These are phyloP conservation scores for Apiospora hydei DNA, from an alignment of 2,329 filamentous ascomycete genomes.

Conservation along the genomic window DNA sequence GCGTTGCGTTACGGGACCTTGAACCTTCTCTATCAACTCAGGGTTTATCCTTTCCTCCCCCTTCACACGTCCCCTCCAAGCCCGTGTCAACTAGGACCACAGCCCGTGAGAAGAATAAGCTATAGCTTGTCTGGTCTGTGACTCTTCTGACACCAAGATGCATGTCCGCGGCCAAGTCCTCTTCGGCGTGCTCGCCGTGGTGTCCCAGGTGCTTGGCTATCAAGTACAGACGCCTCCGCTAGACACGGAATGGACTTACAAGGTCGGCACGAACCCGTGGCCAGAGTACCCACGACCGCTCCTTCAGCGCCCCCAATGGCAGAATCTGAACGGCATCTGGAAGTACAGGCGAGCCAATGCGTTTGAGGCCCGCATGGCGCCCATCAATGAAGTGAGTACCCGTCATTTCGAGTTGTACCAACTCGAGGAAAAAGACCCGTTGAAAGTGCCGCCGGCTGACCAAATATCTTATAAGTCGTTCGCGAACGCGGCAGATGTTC, in stretches of 20 bases:
- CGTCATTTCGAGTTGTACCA: background rate
- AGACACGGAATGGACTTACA: slow-evolving; percentile 59
- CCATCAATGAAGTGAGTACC: slow-evolving; percentile 38
- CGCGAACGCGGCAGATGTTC: slow-evolving; percentile 43
- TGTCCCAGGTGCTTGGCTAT: slow-evolving; percentile 31
- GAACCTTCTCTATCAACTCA: background rate
- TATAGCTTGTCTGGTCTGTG: background rate
- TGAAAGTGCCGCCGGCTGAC: background rate
- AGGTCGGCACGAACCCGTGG: slow-evolving; percentile 62
- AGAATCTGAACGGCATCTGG: slow-evolving; percentile 67
- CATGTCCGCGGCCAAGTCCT: background rate
- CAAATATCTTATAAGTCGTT: background rate
- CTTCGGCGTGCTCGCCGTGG: slow-evolving; percentile 25
- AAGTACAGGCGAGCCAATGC: slow-evolving; percentile 51
- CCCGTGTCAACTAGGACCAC: background rate
- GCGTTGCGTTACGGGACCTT: slow-evolving; percentile 10
- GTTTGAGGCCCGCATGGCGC: slow-evolving; percentile 33
- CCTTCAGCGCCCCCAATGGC: slow-evolving; percentile 60
- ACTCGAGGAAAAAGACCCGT: background rate
- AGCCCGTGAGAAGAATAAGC: slow-evolving; percentile 14
- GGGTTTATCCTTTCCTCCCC: background rate
- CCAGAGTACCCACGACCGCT: slow-evolving; percentile 65
- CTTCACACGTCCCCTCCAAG: background rate
- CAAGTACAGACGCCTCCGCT: slow-evolving; percentile 47
- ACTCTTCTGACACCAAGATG: slow-evolving; percentile 6